Percentiles rank a stretch among this genome's conserved stretches.
Evolutionary conservation across 371 early-diverging fungal species (phyloP).

Genomic region (Mucor piriformis): DNA sequence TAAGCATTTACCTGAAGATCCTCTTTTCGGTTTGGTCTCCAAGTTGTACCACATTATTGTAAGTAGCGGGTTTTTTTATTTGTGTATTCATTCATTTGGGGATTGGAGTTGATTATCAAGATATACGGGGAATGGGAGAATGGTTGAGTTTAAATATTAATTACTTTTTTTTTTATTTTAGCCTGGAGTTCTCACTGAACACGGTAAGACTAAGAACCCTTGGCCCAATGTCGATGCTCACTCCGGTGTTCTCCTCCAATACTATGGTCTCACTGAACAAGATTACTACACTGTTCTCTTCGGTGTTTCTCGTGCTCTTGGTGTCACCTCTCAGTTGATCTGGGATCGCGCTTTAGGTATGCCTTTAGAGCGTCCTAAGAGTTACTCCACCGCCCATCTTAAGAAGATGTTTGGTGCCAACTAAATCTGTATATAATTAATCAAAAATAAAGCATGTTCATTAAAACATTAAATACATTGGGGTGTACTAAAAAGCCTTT

Average conservation of each 20-base stretch:
- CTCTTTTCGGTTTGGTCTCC: constrained; percentile 94
- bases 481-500: too few species aligned
- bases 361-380: constrained; percentile 96
- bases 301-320: constrained; percentile 97
- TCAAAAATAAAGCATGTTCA: constrained; percentile 1
- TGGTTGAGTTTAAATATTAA: background rate
- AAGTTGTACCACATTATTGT: constrained; percentile 94
- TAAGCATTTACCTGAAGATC: constrained; percentile 96
- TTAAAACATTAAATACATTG: background rate
- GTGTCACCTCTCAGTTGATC: constrained; percentile 92
- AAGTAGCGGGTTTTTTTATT: constrained; percentile 18
- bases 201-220: constrained; percentile 99
- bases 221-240: constrained; percentile 99
- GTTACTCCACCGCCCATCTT: constrained; percentile 85
- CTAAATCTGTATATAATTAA: constrained; percentile 29
- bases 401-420: constrained; percentile 73
- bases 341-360: constrained; percentile 97
- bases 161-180: constrained; percentile 15
- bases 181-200: constrained; percentile 95
- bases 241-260: constrained; percentile 95
- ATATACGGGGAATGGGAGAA: background rate
- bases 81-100: background rate
- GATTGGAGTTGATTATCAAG: background rate
- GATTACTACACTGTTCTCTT: constrained; percentile 99
- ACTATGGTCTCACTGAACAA: constrained; percentile 96